Percentiles rank a stretch among this genome's conserved stretches.
Evolutionary conservation across 129 eudicot species (phyloP).

Genomic region (Lonicera japonica): DNA sequence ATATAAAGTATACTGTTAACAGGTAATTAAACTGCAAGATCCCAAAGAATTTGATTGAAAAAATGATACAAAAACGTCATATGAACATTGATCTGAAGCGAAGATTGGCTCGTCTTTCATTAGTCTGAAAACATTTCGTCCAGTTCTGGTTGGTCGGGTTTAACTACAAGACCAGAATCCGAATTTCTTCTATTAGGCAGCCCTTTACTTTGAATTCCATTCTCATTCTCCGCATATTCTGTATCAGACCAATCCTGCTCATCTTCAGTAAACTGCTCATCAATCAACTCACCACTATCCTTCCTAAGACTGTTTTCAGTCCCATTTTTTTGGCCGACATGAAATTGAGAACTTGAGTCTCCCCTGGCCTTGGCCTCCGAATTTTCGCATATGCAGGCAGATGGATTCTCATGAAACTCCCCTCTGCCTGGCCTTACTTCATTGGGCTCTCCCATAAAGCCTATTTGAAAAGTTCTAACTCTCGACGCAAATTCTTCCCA

Average conservation of each 20-base stretch:
- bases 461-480: slow-evolving; percentile 43
- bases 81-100: too few relatives aligned
- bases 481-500: slow-evolving; percentile 55
- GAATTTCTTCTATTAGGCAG: slow-evolving; percentile 13
- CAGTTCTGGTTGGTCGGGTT: slow-evolving; percentile 23
- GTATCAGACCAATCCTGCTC: slow-evolving; percentile 24
- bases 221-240: slow-evolving; percentile 21
- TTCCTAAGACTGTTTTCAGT: slow-evolving; percentile 6
- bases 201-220: slow-evolving; percentile 10
- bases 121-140: slow-evolving; percentile 40
- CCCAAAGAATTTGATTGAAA: background rate
- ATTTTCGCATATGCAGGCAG: slow-evolving; percentile 57
- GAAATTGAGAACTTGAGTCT: slow-evolving; percentile 2
- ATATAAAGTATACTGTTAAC: too few relatives aligned
- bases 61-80: too few relatives aligned
- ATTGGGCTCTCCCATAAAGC: slow-evolving; percentile 73
- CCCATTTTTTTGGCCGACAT: background rate
- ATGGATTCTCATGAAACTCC: slow-evolving; percentile 65
- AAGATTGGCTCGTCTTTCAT: background rate
- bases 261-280: slow-evolving; percentile 24
- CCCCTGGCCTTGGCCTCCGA: slow-evolving; percentile 16
- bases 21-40: too few relatives aligned
- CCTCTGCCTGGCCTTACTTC: slow-evolving; percentile 58
- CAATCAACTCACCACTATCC: slow-evolving; percentile 7
- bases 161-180: slow-evolving; percentile 14